These are phyloP conservation scores for Persicaria tinctoria DNA, from an alignment of 148 eudicot genomes.

Conservation along the genomic window DNA sequence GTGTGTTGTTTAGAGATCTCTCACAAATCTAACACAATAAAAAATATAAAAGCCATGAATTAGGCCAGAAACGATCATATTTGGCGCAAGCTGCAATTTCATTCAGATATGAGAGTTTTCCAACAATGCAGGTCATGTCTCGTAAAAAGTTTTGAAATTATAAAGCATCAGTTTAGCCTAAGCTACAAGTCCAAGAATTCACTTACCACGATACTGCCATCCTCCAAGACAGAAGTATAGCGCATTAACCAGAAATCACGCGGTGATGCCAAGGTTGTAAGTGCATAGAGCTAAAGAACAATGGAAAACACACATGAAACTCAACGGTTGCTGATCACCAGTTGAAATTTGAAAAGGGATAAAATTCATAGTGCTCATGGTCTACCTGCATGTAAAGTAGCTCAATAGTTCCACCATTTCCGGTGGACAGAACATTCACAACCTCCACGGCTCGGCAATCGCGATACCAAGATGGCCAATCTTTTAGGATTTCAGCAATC, in stretches of 20 bases:
- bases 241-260: constrained; percentile 92
- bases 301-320: neutral
- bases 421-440: constrained; percentile 44
- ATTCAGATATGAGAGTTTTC: too few species aligned
- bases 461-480: constrained; percentile 58
- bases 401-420: constrained; percentile 58
- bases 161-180: too few species aligned
- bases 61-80: too few species aligned
- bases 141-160: too few species aligned
- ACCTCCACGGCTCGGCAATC: constrained; percentile 57
- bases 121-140: too few species aligned
- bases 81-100: too few species aligned
- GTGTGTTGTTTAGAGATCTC: constrained; percentile 84
- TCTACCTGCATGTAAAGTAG: constrained; percentile 57
- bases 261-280: constrained; percentile 85
- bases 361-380: neutral
- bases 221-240: constrained; percentile 73
- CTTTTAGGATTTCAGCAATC: constrained; percentile 63
- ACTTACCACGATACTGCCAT: constrained; percentile 88
- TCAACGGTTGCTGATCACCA: too few species aligned
- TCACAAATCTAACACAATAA: constrained; percentile 53
- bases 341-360: neutral
- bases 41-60: neutral
- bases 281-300: constrained; percentile 63
- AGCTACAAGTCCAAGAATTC: neutral